Percentiles rank a stretch among this genome's conserved stretches.
Conservation (phyloP, 2,329 filamentous ascomycete genomes). For the Fusarium nematophilum region DNA sequence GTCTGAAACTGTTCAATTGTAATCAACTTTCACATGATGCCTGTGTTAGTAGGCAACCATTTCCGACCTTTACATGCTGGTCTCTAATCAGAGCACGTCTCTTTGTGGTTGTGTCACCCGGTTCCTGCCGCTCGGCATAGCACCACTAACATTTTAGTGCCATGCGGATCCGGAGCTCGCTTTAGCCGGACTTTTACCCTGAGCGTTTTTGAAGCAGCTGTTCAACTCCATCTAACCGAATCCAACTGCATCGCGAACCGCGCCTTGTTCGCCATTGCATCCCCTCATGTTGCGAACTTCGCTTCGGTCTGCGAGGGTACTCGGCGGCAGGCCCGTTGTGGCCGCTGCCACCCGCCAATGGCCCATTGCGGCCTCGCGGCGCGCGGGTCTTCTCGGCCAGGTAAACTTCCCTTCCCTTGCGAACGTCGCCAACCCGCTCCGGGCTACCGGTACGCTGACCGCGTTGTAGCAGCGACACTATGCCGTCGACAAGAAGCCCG, state of each 20-base stretch:
- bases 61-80: no score
- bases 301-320: constrained; percentile 71
- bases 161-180: constrained; percentile 42
- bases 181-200: constrained; percentile 60
- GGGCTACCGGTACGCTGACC: constrained; percentile 47
- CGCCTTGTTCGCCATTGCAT: constrained; percentile 58
- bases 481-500: constrained; percentile 65
- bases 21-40: no score
- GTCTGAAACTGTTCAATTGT: no score
- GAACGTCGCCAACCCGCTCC: constrained; percentile 48
- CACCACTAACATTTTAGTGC: constrained; percentile 34
- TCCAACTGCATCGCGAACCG: constrained; percentile 44
- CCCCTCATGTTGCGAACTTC: constrained; percentile 77
- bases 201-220: constrained; percentile 55
- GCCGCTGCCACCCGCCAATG: constrained; percentile 69
- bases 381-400: constrained; percentile 45
- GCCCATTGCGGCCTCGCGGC: constrained; percentile 56
- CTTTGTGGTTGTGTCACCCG: constrained; percentile 48
- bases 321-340: constrained; percentile 65
- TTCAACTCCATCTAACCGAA: constrained; percentile 48
- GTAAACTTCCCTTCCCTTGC: constrained; percentile 52
- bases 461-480: constrained; percentile 62
- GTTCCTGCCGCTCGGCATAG: constrained; percentile 48
- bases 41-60: no score
- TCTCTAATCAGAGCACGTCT: background rate